These are phyloP conservation scores for Fusarium continuum DNA, from an alignment of 2,329 filamentous ascomycete species.

Conservation along the genomic window DNA sequence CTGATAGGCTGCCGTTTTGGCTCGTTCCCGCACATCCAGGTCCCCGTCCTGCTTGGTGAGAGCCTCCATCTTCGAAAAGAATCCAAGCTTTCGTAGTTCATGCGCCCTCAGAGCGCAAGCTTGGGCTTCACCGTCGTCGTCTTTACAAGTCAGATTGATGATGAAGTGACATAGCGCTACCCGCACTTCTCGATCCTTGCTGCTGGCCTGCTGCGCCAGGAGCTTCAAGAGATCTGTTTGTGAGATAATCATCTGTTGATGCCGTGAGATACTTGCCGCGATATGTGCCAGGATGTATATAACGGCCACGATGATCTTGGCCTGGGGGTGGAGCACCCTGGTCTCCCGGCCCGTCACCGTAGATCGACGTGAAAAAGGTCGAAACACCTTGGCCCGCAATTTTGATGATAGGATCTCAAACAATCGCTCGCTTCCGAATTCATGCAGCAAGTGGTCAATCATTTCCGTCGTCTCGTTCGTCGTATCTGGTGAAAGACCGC, in stretches of 20 bases:
- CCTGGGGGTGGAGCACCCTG: conserved; percentile 64
- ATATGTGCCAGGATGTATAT: conserved; percentile 88
- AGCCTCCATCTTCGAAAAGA: conserved; percentile 70
- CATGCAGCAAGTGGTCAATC: conserved; percentile 83
- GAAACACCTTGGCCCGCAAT: conserved; percentile 69
- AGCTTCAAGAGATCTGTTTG: conserved; percentile 80
- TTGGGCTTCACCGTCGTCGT: conserved; percentile 73
- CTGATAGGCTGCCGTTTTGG: conserved; percentile 80
- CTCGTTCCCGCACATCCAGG: conserved; percentile 83
- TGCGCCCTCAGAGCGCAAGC: conserved; percentile 72
- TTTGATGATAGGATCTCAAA: conserved; percentile 85
- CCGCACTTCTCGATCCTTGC: conserved; percentile 77
- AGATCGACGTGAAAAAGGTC: conserved; percentile 59
- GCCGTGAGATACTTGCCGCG: conserved; percentile 80
- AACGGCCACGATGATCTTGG: conserved; percentile 79
- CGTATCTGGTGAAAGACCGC: conserved; percentile 60
- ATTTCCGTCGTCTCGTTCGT: conserved; percentile 69
- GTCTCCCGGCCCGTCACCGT: conserved; percentile 51
- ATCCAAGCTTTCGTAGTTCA: conserved; percentile 76
- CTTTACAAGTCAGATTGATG: conserved; percentile 85
- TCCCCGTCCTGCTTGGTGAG: conserved; percentile 74
- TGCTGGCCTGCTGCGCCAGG: conserved; percentile 76
- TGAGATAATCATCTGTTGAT: conserved; percentile 79
- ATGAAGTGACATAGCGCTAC: conserved; percentile 83
- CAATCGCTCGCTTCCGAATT: conserved; percentile 78